Evolutionary conservation across 2,329 filamentous ascomycete species (phyloP).

Genomic region (Colletotrichum sp.): DNA sequence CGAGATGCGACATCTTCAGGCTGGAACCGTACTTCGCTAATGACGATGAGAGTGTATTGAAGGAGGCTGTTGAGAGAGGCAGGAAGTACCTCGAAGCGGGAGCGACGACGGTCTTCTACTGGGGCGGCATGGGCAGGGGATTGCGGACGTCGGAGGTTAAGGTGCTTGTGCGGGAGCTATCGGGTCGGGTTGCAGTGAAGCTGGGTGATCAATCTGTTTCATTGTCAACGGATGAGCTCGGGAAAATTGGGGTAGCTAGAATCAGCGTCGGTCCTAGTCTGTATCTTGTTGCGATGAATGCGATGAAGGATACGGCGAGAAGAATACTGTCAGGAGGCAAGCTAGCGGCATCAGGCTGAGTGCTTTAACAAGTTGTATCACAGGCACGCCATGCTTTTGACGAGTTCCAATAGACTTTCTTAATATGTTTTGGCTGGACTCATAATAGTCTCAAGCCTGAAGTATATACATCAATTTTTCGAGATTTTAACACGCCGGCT

Average conservation of each 20-base stretch:
- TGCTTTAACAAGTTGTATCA: not conserved
- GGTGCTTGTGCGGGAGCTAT: constrained; percentile 51
- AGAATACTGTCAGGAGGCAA: constrained; percentile 31
- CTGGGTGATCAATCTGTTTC: constrained; percentile 39
- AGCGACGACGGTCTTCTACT: constrained; percentile 65
- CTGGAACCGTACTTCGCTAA: constrained; percentile 31
- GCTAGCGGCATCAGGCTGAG: not conserved
- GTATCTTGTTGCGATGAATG: constrained; percentile 43
- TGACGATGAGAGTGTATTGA: constrained; percentile 39
- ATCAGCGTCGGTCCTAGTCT: constrained; percentile 59
- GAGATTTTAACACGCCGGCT: not conserved
- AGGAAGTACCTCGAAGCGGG: constrained; percentile 63
- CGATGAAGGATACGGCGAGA: constrained; percentile 36
- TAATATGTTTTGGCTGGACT: not conserved
- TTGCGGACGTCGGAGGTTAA: constrained; percentile 51
- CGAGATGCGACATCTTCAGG: constrained; percentile 59
- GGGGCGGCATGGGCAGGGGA: constrained; percentile 53
- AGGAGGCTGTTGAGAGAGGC: constrained; percentile 58
- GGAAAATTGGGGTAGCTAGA: constrained; percentile 56
- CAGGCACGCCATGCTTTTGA: not conserved
- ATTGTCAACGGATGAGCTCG: constrained; percentile 49
- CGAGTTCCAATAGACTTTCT: not conserved
- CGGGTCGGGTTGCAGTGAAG: constrained; percentile 55
- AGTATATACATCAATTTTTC: not conserved
- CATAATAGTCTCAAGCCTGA: not conserved